A percentile compares a stretch with the other conserved stretches of the same genome.
Evolutionary conservation across 306 rosid genomes (phyloP).

Genomic region (Castanopsis chinensis): DNA sequence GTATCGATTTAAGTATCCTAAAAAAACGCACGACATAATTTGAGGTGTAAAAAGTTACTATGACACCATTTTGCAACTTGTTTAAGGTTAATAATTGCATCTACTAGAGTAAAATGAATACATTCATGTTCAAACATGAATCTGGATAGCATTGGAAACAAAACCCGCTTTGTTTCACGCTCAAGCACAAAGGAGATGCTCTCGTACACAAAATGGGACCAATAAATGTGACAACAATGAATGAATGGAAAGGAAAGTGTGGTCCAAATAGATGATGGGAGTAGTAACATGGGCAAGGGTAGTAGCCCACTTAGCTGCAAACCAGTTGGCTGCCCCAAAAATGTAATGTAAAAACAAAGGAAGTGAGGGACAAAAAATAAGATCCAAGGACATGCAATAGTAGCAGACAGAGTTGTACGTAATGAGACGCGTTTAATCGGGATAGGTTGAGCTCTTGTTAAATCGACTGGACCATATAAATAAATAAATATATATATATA

Average conservation of each 20-base stretch:
- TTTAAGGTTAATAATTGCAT: no score
- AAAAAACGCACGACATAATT: no score
- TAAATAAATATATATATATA: not conserved
- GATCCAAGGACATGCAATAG: constrained; percentile 41
- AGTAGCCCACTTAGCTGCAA: constrained; percentile 33
- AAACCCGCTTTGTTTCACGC: no score
- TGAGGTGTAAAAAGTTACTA: no score
- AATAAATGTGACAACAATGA: not conserved
- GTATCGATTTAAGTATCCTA: no score
- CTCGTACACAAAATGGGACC: constrained; percentile 32
- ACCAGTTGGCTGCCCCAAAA: constrained; percentile 35
- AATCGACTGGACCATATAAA: constrained; percentile 37
- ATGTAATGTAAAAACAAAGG: constrained; percentile 30
- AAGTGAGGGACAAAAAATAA: constrained; percentile 22
- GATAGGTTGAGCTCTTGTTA: constrained; percentile 30
- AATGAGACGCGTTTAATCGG: not conserved
- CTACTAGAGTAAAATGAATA: no score
- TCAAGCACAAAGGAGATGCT: not conserved
- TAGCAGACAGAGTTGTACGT: constrained; percentile 28
- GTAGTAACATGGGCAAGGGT: not conserved
- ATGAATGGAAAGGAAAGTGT: constrained; percentile 8
- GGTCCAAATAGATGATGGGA: constrained; percentile 29
- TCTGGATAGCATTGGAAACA: no score
- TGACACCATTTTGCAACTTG: no score
- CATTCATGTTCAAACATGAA: no score